phyloP scores from a whole-genome alignment of 768 basidiomycete genomes.

The Candolleomyces aberdarensis region DNA sequence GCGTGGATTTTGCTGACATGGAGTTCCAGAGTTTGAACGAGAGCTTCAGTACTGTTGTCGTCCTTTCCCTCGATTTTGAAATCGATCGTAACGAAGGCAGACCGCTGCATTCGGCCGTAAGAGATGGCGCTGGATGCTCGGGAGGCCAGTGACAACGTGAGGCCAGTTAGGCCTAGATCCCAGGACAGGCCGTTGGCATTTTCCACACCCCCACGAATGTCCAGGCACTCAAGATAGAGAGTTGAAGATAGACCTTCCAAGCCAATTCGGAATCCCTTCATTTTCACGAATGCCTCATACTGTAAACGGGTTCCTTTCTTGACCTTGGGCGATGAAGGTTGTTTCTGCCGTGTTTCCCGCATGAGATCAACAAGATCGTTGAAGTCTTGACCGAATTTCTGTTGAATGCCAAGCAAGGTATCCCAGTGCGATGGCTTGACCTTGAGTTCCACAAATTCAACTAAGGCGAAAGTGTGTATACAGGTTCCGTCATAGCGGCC shows the following conservation, averaged over 20 bases:
- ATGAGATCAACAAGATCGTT: constrained; percentile 72
- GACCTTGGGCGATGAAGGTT: constrained; percentile 7
- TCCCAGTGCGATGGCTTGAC: constrained; percentile 85
- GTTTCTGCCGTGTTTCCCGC: constrained; percentile 50
- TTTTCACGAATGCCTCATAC: constrained; percentile 55
- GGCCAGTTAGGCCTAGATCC: constrained; percentile 68
- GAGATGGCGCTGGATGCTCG: constrained; percentile 35
- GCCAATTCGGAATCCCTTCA: constrained; percentile 79
- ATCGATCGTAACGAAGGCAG: constrained; percentile 85
- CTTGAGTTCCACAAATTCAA: constrained; percentile 70
- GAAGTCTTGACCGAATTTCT: constrained; percentile 88
- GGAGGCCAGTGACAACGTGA: constrained; percentile 83
- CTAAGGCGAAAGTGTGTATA: constrained; percentile 52
- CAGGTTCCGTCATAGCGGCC: constrained; percentile 50
- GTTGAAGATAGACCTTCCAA: constrained; percentile 72
- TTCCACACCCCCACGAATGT: constrained; percentile 62
- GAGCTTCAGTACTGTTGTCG: constrained; percentile 14
- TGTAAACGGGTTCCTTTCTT: constrained; percentile 19
- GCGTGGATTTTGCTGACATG: constrained; percentile 79
- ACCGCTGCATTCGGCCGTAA: constrained; percentile 59
- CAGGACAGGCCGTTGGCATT: constrained; percentile 50
- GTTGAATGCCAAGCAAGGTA: constrained; percentile 76
- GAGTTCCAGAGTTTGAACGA: constrained; percentile 44
- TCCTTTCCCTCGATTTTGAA: constrained; percentile 44
- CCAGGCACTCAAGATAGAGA: constrained; percentile 71